These are phyloP conservation scores for Coniochaeta sp. DNA, from an alignment of 2,329 filamentous ascomycete genomes.

Conservation along the genomic window DNA sequence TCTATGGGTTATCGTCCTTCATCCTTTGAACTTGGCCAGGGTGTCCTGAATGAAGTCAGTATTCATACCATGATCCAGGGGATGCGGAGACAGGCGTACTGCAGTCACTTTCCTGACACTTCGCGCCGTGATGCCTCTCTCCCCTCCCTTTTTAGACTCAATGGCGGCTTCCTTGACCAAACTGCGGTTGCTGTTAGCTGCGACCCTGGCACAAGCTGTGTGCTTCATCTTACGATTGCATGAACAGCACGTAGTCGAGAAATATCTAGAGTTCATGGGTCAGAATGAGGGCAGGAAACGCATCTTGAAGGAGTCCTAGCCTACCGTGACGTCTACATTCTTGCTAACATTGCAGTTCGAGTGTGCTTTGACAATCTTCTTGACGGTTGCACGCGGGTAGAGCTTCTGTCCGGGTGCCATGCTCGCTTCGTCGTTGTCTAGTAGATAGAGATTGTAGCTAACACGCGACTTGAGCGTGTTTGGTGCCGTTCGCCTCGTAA, in stretches of 20 bases:
- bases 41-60: conserved; percentile 40
- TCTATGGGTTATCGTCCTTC: conserved; percentile 17
- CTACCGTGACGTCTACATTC: conserved; percentile 77
- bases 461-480: neutral
- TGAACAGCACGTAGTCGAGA: conserved; percentile 76
- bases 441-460: neutral
- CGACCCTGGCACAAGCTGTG: neutral
- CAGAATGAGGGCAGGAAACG: neutral
- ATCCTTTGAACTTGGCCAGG: conserved; percentile 62
- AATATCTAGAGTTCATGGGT: conserved; percentile 55
- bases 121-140: conserved; percentile 65
- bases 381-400: conserved; percentile 77
- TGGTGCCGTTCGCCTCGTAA: too few relatives aligned
- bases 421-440: neutral
- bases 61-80: neutral
- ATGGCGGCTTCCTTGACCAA: conserved; percentile 75
- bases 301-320: conserved; percentile 14
- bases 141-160: conserved; percentile 64
- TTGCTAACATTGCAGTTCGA: conserved; percentile 73
- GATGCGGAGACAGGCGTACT: conserved; percentile 31
- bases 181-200: conserved; percentile 30
- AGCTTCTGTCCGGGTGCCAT: conserved; percentile 64
- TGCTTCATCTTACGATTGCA: conserved; percentile 46
- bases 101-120: conserved; percentile 72
- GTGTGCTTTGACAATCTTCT: conserved; percentile 86